Conservation (phyloP, 169 alveolate genomes). For the Eimeria acervulina region DNA sequence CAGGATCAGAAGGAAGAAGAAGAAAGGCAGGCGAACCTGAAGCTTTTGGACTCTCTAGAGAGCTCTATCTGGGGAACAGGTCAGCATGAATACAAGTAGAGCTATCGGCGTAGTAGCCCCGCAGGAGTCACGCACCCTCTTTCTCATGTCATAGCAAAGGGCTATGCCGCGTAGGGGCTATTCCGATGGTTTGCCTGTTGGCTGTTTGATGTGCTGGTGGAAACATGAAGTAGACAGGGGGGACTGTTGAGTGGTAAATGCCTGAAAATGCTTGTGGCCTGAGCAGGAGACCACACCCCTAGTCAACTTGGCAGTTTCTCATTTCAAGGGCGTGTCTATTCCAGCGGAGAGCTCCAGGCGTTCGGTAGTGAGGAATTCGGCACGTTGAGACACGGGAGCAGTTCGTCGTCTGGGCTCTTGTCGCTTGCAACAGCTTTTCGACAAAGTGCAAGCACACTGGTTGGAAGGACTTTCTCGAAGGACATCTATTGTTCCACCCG, state of each 20-base stretch:
- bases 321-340: not conserved
- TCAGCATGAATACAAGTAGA: not conserved
- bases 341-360: slow-evolving; percentile 19
- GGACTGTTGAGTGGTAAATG: not conserved
- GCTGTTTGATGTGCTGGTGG: not conserved
- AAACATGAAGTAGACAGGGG: not conserved
- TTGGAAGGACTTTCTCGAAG: slow-evolving; percentile 27
- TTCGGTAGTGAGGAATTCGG: not conserved
- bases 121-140: not conserved
- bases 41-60: slow-evolving; percentile 17
- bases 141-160: not conserved
- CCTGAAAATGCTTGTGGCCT: not conserved
- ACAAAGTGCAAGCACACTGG: not conserved
- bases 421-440: slow-evolving; percentile 51
- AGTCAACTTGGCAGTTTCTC: not conserved
- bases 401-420: not conserved
- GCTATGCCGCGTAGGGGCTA: not conserved
- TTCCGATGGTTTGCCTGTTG: not conserved
- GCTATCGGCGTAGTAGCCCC: not conserved
- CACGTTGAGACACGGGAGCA: not conserved
- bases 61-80: slow-evolving; percentile 59
- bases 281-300: slow-evolving; percentile 29
- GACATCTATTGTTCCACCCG: not conserved
- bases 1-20: slow-evolving; percentile 41
- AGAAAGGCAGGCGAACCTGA: slow-evolving; percentile 25